These are phyloP conservation scores for Peziza echinospora DNA, from an alignment of 495 filamentous ascomycete genomes.

Conservation along the genomic window DNA sequence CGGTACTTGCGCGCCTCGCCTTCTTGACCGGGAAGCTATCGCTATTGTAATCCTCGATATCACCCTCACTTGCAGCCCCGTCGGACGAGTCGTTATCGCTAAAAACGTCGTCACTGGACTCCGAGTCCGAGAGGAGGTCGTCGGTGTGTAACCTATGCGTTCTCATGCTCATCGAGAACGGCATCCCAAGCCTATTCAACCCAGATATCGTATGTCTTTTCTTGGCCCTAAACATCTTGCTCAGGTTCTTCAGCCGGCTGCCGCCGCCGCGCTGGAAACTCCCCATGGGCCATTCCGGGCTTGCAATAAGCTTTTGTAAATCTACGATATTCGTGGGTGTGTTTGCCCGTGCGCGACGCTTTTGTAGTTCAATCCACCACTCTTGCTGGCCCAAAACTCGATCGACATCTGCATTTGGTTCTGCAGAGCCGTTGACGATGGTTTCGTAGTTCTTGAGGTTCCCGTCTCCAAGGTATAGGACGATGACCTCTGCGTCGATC, in stretches of 20 bases:
- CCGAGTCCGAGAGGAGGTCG: conserved; percentile 26
- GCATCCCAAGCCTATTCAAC: conserved; percentile 36
- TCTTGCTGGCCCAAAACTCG: conserved; percentile 42
- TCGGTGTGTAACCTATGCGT: conserved; percentile 49
- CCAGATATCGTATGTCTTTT: conserved; percentile 44
- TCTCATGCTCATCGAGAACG: conserved; percentile 45
- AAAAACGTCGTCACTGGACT: background rate
- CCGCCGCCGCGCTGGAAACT: conserved; percentile 30
- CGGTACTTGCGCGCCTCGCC: background rate
- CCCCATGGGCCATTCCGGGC: conserved; percentile 30
- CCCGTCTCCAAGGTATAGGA: conserved; percentile 65
- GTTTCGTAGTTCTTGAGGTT: conserved; percentile 50
- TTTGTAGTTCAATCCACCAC: conserved; percentile 67
- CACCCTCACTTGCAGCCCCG: conserved; percentile 30
- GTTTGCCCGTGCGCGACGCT: conserved; percentile 27
- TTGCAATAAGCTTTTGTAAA: conserved; percentile 17
- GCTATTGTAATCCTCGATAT: conserved; percentile 22
- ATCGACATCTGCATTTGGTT: conserved; percentile 33
- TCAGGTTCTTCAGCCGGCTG: conserved; percentile 27
- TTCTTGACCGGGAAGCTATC: background rate
- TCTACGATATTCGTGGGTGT: conserved; percentile 19
- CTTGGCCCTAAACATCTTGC: conserved; percentile 23
- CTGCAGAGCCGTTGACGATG: conserved; percentile 44
- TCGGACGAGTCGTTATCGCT: conserved; percentile 27
- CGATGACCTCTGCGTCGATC: conserved; percentile 56